Evolutionary conservation across 2,329 filamentous ascomycete species (phyloP), one percentile per base, ranked within the genome.

Genomic region (Cladosporium sp.): DNA sequence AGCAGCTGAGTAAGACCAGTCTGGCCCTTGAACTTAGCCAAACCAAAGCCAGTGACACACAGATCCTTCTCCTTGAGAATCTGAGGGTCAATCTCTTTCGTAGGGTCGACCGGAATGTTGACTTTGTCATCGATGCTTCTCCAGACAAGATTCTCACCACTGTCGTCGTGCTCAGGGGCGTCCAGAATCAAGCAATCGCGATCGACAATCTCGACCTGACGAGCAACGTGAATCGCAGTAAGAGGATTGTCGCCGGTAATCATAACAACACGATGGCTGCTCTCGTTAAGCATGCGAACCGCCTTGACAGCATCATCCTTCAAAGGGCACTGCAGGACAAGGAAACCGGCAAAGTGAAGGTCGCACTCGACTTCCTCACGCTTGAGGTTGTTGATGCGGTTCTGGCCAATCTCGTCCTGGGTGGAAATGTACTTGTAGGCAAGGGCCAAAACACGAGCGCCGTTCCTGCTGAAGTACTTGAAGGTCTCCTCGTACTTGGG

Each of bases 221-320:
- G 85, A 13, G 93, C 93, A 51, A 99, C 93, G 66, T 99, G 92
- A 9, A 96, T 89, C 58, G 93, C 93, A 36, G 93, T 99, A 47
- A 99, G 79, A 11, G 93, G 92, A 68, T 99, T 99, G 70, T 99
- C 93, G 66, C 93, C 93, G 54, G 93, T 99, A 59, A 99, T 99
- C 93, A 99, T 99, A 61, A 99, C 88, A 41, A 96, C 90, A 61
- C 93, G 89, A 70, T 99, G 93, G 72, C 91, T 97, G 71, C 92
- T 97, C 75, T 99, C 93, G 66, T 96, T 99, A 61, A 99, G 80
- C 89, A 97, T 96, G 58, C 87, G 89, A 36, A 99, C 89, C 34
- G 93, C 85, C 68, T 93, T 85, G 72, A 95, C 88, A 41, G 93
- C 93, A 68, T 99, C 93, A 20, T 96, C 91, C 73, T 99, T 99